Evolutionary conservation across 2,329 filamentous ascomycete genomes (phyloP).

Genomic region (Microcyclospora tardicrescens): DNA sequence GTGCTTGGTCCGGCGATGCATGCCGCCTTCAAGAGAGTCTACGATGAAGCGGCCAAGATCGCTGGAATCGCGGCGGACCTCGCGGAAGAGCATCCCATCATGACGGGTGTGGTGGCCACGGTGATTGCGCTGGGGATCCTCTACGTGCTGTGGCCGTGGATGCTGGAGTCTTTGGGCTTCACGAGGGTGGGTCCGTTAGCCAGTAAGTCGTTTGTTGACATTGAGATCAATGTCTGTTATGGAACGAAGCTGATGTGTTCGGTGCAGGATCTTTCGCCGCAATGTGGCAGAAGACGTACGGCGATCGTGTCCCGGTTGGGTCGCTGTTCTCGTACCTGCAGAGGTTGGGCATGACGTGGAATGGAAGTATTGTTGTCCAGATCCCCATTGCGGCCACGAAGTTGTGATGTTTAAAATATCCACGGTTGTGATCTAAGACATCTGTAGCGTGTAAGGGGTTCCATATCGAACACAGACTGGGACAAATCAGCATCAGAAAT

Average conservation of each 20-base stretch:
- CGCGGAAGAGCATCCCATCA: not conserved
- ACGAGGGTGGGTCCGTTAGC: not conserved
- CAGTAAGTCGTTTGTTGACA: not conserved
- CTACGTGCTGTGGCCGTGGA: not conserved
- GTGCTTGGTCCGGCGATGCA: no score
- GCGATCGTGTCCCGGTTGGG: not conserved
- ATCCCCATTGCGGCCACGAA: no score
- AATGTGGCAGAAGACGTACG: not conserved
- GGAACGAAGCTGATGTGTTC: not conserved
- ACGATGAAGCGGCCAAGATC: not conserved
- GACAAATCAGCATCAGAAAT: no score
- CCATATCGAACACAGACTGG: no score
- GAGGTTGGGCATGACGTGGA: not conserved
- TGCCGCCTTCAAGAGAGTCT: not conserved
- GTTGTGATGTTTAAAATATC: no score
- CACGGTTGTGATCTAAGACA: no score
- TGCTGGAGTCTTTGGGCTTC: not conserved
- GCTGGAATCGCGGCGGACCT: not conserved
- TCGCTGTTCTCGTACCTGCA: conserved; percentile 1
- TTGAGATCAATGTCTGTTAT: no score
- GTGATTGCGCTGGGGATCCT: not conserved
- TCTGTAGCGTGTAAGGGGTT: no score
- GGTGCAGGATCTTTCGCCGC: not conserved
- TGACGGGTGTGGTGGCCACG: not conserved
- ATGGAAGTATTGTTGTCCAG: no score